phyloP scores from a whole-genome alignment of 2,329 filamentous ascomycete species.

The Trichoderma asperellum region DNA sequence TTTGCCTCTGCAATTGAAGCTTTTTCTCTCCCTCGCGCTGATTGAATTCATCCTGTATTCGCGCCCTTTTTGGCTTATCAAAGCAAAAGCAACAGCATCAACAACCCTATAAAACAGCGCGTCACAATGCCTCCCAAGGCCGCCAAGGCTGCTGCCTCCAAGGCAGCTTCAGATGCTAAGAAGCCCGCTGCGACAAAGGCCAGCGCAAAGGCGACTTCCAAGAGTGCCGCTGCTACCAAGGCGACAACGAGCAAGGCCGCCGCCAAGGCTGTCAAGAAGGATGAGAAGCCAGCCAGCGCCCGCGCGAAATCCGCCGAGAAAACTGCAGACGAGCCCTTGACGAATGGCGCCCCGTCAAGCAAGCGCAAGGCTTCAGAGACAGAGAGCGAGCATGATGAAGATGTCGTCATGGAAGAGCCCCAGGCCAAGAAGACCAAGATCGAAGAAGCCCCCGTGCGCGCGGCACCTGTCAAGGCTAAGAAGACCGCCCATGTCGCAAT shows the following conservation, averaged over 20 bases:
- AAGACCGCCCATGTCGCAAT: constrained; percentile 49
- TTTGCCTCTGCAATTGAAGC: constrained; percentile 13
- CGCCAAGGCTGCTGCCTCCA: constrained; percentile 31
- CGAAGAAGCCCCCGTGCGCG: constrained; percentile 30
- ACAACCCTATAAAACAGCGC: constrained; percentile 7
- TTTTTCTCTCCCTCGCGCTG: neutral
- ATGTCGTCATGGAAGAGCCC: constrained; percentile 31
- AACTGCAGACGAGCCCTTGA: constrained; percentile 45
- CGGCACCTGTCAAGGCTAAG: constrained; percentile 56
- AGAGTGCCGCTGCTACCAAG: constrained; percentile 34
- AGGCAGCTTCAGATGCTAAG: constrained; percentile 36
- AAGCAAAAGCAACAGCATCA: neutral
- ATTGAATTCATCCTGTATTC: neutral
- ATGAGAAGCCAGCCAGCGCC: constrained; percentile 31
- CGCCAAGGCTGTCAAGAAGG: constrained; percentile 36
- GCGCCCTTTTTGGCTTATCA: constrained; percentile 11
- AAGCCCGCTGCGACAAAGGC: constrained; percentile 32
- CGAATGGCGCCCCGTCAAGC: constrained; percentile 34
- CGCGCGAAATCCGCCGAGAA: constrained; percentile 34
- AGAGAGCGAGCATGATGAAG: constrained; percentile 35
- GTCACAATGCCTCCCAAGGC: constrained; percentile 42
- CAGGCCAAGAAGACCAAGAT: constrained; percentile 37
- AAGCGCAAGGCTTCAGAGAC: constrained; percentile 38
- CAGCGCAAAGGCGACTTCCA: constrained; percentile 28
- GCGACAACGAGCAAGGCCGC: constrained; percentile 37